Percentiles rank a stretch among this genome's conserved stretches.
phyloP scores from a whole-genome alignment of 208 protist genomes.

The Acanthamoeba royreba region DNA sequence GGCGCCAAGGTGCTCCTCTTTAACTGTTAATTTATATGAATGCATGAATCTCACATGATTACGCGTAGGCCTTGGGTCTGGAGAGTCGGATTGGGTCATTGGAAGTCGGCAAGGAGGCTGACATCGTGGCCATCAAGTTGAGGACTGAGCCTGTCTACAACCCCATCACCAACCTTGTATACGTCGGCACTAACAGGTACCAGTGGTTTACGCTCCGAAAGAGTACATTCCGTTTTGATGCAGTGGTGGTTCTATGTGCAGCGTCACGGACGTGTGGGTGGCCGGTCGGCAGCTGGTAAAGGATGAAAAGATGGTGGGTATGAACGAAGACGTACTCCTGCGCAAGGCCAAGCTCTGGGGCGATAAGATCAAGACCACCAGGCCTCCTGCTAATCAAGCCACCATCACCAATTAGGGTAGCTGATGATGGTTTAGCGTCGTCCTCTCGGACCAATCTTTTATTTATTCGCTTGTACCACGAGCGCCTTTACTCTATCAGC shows the following conservation, averaged over 20 bases:
- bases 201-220: not conserved
- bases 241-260: not conserved
- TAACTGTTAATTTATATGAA: not conserved
- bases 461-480: not conserved
- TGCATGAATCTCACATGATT: not conserved
- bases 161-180: conserved; percentile 68
- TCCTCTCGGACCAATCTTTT: not conserved
- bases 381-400: not conserved
- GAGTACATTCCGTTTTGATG: not conserved
- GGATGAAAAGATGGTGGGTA: conserved; percentile 40
- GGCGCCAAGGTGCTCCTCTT: conserved; percentile 60
- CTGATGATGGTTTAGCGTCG: no score
- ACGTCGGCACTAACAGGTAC: conserved; percentile 46
- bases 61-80: not conserved
- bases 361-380: not conserved
- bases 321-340: conserved; percentile 55
- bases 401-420: no score
- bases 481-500: not conserved
- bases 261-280: conserved; percentile 72
- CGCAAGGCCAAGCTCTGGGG: not conserved
- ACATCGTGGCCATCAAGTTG: conserved; percentile 61
- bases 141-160: conserved; percentile 63
- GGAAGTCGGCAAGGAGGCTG: conserved; percentile 58
- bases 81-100: conserved; percentile 54
- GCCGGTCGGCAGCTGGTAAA: conserved; percentile 56